Evolutionary conservation across 2,329 filamentous ascomycete genomes (phyloP), one percentile per base, ranked within the genome.

Genomic region (Drechslerella coelobrocha): DNA sequence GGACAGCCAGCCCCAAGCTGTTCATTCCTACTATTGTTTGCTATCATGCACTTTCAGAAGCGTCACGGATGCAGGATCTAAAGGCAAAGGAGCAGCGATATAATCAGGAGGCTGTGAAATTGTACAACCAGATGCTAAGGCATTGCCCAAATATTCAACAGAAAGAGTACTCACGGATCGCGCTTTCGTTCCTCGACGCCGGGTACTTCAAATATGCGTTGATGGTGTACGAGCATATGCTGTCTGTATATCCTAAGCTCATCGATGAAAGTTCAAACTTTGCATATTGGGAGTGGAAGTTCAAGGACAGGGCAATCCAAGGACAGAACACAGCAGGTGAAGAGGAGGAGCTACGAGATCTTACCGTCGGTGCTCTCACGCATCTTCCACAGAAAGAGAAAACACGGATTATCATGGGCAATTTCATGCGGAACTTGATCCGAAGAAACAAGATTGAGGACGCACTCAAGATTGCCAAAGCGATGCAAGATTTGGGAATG

Each of bases 341-440:
- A 19, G 60, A 72, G 6, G 68, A 59, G 4, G 61, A 72, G 23
- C 53, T 65, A 2, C 55, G 26, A 29, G 55, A 72, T 23, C 47
- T 63, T 12, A 55, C 68, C 2, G 48, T 65, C 12, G 41, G 12
- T 3, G 48, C 68, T 10, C 53, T 72, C 14, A 65, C n/a, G 19
- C 51, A 53, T 23, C 55, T 72, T 24, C 68, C 68, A 0, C 29
- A 65, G 24, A 65, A 60, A 24, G 53, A 72, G 8, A 63, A 61
- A 23, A 21, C 53, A 4, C 45, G 34, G 12, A 65, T 72, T 23
- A 53, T 72, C 2, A 24, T 63, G 19, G 60, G 68, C n/a, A 72
- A 65, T 24, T 72, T 60, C 52, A 65, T 72, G 68, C 53, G 68
- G 19, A 72, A 72, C 12, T 55, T 72, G 7, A 57, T 53, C 34